These are phyloP conservation scores for Calonectria hongkongensis DNA, from an alignment of 2,329 filamentous ascomycete species.

Conservation along the genomic window DNA sequence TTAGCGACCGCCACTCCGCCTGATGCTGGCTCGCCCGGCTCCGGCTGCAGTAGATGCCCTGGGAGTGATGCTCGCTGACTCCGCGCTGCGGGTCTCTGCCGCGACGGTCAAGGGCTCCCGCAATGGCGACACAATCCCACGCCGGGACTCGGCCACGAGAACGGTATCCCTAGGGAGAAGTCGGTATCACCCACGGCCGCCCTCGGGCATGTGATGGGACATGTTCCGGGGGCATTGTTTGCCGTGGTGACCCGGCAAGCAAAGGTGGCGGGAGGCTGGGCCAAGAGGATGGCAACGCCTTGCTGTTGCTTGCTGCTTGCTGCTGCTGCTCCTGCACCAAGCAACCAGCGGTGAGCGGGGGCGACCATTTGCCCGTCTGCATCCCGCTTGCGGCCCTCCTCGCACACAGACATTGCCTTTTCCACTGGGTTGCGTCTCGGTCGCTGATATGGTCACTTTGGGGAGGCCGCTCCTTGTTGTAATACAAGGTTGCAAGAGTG, in stretches of 20 bases:
- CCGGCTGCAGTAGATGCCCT: slow-evolving; percentile 38
- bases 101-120: slow-evolving; percentile 42
- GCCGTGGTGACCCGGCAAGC: slow-evolving; percentile 32
- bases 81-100: slow-evolving; percentile 42
- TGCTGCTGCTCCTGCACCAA: slow-evolving; percentile 12
- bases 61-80: slow-evolving; percentile 38
- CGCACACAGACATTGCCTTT: slow-evolving; percentile 42
- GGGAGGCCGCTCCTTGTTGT: slow-evolving; percentile 36
- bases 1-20: slow-evolving; percentile 45
- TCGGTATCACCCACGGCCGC: slow-evolving; percentile 36
- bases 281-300: slow-evolving; percentile 32
- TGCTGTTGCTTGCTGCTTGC: not conserved
- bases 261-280: slow-evolving; percentile 37
- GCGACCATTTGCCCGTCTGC: slow-evolving; percentile 34
- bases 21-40: slow-evolving; percentile 43
- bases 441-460: slow-evolving; percentile 37
- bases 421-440: slow-evolving; percentile 42
- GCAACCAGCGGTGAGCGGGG: slow-evolving; percentile 47
- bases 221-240: slow-evolving; percentile 30
- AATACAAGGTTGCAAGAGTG: slow-evolving; percentile 35
- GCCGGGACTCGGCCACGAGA: slow-evolving; percentile 39
- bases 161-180: slow-evolving; percentile 39
- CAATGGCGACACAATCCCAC: slow-evolving; percentile 36
- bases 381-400: slow-evolving; percentile 37
- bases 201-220: slow-evolving; percentile 33